Evolutionary conservation across 805 yeast species (phyloP).

Genomic region (Brettanomyces custersianus): DNA sequence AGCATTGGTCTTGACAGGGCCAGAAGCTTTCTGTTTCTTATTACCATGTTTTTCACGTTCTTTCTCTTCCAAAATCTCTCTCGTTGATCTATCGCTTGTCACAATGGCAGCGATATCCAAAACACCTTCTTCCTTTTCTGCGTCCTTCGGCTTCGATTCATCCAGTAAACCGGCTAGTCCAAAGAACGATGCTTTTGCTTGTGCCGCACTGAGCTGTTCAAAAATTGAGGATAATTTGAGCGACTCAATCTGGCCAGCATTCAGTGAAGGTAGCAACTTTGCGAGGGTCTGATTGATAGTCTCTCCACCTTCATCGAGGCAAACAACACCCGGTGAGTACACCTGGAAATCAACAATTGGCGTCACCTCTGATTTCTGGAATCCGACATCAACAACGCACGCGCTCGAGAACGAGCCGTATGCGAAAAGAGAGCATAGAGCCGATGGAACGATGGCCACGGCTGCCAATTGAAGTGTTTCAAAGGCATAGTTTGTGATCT

Average conservation of each 20-base stretch:
- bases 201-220: conserved; percentile 71
- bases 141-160: conserved; percentile 13
- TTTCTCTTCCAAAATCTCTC: conserved; percentile 32
- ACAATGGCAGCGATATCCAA: conserved; percentile 87
- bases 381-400: conserved; percentile 75
- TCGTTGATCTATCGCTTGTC: conserved; percentile 57
- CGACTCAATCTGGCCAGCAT: conserved; percentile 53
- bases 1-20: conserved; percentile 37
- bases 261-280: conserved; percentile 49
- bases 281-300: conserved; percentile 47
- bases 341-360: conserved; percentile 73
- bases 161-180: conserved; percentile 40
- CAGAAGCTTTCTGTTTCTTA: background rate
- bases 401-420: conserved; percentile 56
- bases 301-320: conserved; percentile 48
- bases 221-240: conserved; percentile 68
- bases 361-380: conserved; percentile 61
- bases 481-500: conserved; percentile 63
- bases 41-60: conserved; percentile 15
- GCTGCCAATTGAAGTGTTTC: conserved; percentile 68
- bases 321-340: conserved; percentile 38
- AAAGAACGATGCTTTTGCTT: conserved; percentile 50
- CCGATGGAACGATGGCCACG: conserved; percentile 56
- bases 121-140: conserved; percentile 60
- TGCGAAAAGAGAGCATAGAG: conserved; percentile 68